Evolutionary conservation across 768 basidiomycete species (phyloP), one percentile per base, ranked within the genome.

Genomic region (Russula olivacea): DNA sequence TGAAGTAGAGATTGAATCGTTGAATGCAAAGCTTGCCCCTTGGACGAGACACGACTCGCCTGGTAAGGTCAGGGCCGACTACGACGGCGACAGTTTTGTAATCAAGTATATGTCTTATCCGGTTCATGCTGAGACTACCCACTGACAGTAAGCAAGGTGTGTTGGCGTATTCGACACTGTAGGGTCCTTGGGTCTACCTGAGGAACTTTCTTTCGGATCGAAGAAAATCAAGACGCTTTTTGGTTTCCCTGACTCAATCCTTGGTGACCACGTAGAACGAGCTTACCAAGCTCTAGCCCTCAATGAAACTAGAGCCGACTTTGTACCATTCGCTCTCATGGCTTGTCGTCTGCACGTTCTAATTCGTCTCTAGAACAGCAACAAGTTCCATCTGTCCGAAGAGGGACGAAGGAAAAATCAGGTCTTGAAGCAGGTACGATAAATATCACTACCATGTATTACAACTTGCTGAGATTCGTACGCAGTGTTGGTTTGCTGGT

Each of bases 151-250:
- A 57, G 4, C 32, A 12, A 86, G 84, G 72, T 86, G 85, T 65
- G 68, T 90, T 58, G 88, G 88, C 2, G 87, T 90, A 21, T 90
- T 85, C 68, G 88, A 90, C 68, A 90, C 88, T 6, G 88, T 89
- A n/a, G 87, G 87, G 15, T 80, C 87, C 12, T 71, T 88, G 32
- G 87, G 87, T 11, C 72, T 90, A 17, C 88, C 88, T 1, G 84
- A 84, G 68, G 87, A 88, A 67, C 68, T 89, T 17, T 78, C 78
- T 3, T 72, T 77, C 49, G 72, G 74, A 19, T 77, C 78, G 12
- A 72, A 77, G 17, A 79, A 77, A 59, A 71, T 78, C 15, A 77
- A 73, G 58, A 78, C 76, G 4, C 73, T 88, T 3, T 89, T 87
- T 66, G 88, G 88, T 23, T 88, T 89, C 69, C 79, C 78, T 12